A percentile compares a stretch with the other conserved stretches of the same genome.
Evolutionary conservation across 208 protist genomes (phyloP).

Genomic region (Trypanosoma rangeli): DNA sequence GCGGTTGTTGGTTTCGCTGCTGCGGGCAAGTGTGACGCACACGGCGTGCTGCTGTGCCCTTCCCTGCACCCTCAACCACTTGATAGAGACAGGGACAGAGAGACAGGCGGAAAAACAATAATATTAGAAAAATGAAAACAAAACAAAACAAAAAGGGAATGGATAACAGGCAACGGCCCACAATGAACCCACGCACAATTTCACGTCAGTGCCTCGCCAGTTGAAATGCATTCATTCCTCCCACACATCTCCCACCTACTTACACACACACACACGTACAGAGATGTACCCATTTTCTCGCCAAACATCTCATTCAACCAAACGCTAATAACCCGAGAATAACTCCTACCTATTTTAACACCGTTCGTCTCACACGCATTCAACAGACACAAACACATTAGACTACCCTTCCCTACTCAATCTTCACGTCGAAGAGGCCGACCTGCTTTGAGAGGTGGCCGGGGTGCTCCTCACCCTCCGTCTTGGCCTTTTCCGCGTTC

Average conservation of each 20-base stretch:
- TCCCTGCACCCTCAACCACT: neutral
- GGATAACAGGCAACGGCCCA: neutral
- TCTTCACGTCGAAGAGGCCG: conserved; percentile 87
- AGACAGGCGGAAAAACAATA: neutral
- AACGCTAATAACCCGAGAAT: neutral
- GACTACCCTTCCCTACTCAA: conserved; percentile 46
- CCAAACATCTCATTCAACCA: neutral
- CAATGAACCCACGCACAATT: no score
- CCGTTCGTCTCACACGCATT: neutral
- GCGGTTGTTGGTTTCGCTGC: neutral
- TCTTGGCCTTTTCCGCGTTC: conserved; percentile 79
- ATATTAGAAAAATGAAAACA: neutral
- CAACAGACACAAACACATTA: neutral
- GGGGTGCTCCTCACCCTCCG: conserved; percentile 84
- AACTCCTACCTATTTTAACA: neutral
- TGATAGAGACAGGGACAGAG: conserved; percentile 4
- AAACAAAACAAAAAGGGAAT: neutral
- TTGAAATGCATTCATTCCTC: no score
- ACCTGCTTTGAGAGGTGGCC: conserved; percentile 64
- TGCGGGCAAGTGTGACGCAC: neutral
- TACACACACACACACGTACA: neutral
- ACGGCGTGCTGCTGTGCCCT: neutral
- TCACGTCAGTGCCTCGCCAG: no score
- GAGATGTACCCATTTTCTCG: neutral
- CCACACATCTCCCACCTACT: neutral